Evolutionary conservation across 2,329 filamentous ascomycete species (phyloP), one percentile per base, ranked within the genome.

Genomic region (Dothistroma pini): DNA sequence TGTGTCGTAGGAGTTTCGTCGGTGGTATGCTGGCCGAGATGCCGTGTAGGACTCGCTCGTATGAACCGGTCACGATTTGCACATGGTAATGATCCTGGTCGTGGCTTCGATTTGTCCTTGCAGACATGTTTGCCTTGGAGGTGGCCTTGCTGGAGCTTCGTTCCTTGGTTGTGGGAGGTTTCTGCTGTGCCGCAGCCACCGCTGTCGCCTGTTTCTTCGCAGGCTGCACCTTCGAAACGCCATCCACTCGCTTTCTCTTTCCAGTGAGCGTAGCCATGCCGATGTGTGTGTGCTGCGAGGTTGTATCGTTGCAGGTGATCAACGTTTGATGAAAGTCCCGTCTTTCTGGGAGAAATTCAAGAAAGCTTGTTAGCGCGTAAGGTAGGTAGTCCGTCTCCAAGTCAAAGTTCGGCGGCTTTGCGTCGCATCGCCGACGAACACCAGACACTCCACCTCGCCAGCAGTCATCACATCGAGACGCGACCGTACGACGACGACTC

Each of bases 21-120:
- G 14, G 68, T 25, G 83, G 80, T 56, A 96, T 80, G 1, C 86
- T 86, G n/a, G 89, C 92, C 8, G 89, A 91, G 70, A 97, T 83
- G 62, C 95, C 95, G 75, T 99, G 95, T 21, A 99, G 84, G 54
- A 96, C 86, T 66, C 92, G 86, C 74, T 99, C 95, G 78, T 99
- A 99, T 57, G 93, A 97, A 53, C 95, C 95, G 7, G 91, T 88
- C 62, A 97, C 83, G 67, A 99, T 88, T 76, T 97, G 95, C 61
- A 97, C 82, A n/a, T 88, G 87, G 67, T 86, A 77, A 55, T 70
- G 32, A 32, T 57, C 52, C 11, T 59, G 29, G 19, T 51, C 7
- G 35, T 35, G 12, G 53, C 10, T 41, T 12, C 41, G 32, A 38
- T 54, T 60, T 8, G 52, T 44, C 34, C 32, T 31, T 25, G 44